These are phyloP conservation scores for Lentinula lateritia DNA, from an alignment of 768 basidiomycete species.

Conservation along the genomic window DNA sequence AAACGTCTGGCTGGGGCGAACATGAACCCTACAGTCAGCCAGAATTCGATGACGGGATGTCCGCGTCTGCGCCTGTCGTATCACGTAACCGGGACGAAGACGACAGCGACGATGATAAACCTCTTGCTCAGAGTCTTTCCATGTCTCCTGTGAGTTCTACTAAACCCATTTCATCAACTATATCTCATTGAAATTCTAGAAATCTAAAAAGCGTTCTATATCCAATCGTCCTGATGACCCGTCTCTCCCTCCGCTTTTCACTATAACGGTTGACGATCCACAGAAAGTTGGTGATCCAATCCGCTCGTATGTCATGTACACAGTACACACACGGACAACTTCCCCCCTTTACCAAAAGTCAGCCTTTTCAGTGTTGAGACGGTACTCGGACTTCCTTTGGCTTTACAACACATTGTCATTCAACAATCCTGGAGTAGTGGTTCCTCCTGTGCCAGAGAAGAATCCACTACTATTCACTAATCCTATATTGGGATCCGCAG, in stretches of 20 bases:
- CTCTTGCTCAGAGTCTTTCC: slow-evolving; percentile 25
- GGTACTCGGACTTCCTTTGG: slow-evolving; percentile 98
- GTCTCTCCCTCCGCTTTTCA: slow-evolving; percentile 62
- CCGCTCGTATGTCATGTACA: slow-evolving; percentile 92
- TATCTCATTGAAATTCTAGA: neutral
- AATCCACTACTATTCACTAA: slow-evolving; percentile 41
- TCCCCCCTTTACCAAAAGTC: slow-evolving; percentile 80
- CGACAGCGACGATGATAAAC: slow-evolving; percentile 66
- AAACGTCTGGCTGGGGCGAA: slow-evolving; percentile 40
- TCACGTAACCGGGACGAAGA: slow-evolving; percentile 33
- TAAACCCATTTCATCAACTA: neutral
- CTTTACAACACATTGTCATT: slow-evolving; percentile 79
- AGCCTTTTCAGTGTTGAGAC: slow-evolving; percentile 88
- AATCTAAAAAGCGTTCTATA: neutral
- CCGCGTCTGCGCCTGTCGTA: slow-evolving; percentile 14
- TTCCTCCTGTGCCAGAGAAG: slow-evolving; percentile 96
- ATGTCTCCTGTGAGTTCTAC: slow-evolving; percentile 8
- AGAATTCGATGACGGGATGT: slow-evolving; percentile 9
- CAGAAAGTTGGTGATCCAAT: slow-evolving; percentile 97
- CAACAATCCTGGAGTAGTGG: slow-evolving; percentile 96
- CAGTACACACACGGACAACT: slow-evolving; percentile 86
- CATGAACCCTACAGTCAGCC: slow-evolving; percentile 31
- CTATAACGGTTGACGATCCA: slow-evolving; percentile 92
- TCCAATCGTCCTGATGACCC: slow-evolving; percentile 26
- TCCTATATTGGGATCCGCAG: neutral